A percentile compares a stretch with the other conserved stretches of the same genome.
phyloP scores from a whole-genome alignment of 108 stramenopile species.

The Pseudonitzschia pungens region DNA sequence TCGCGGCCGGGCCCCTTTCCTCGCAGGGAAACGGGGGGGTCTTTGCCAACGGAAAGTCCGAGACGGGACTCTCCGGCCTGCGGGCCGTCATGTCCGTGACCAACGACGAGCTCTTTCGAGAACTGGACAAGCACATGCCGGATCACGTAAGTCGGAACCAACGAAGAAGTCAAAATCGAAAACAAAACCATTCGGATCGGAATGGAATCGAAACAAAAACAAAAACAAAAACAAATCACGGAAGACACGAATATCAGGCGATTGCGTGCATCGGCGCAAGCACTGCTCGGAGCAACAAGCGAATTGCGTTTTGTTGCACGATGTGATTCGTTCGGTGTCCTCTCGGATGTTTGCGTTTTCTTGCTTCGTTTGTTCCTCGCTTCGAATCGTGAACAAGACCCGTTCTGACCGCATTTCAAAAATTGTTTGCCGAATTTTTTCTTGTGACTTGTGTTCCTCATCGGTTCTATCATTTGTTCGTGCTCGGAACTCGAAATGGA shows the following conservation, averaged over 20 bases:
- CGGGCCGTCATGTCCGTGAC: constrained; percentile 83
- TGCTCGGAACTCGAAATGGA: too few relatives aligned
- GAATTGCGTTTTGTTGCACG: too few relatives aligned
- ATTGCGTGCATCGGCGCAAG: too few relatives aligned
- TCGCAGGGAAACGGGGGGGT: constrained; percentile 76
- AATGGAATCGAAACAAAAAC: too few relatives aligned
- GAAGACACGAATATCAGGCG: too few relatives aligned
- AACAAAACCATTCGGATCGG: background rate
- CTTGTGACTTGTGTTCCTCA: too few relatives aligned
- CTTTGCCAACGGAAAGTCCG: constrained; percentile 82
- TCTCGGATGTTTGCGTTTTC: too few relatives aligned
- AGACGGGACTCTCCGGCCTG: constrained; percentile 80
- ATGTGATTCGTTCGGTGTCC: too few relatives aligned
- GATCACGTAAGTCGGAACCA: constrained; percentile 55
- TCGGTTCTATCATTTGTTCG: too few relatives aligned
- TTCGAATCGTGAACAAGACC: background rate
- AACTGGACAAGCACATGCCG: constrained; percentile 81
- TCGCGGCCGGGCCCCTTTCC: constrained; percentile 62
- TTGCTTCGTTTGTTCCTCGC: background rate
- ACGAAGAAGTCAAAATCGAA: background rate
- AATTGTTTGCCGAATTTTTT: too few relatives aligned
- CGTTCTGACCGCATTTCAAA: background rate
- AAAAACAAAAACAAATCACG: too few relatives aligned
- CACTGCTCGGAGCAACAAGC: too few relatives aligned
- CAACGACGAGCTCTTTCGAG: constrained; percentile 55